These are phyloP conservation scores for Tylopilus subfusipes DNA, from an alignment of 768 basidiomycete genomes.

Conservation along the genomic window DNA sequence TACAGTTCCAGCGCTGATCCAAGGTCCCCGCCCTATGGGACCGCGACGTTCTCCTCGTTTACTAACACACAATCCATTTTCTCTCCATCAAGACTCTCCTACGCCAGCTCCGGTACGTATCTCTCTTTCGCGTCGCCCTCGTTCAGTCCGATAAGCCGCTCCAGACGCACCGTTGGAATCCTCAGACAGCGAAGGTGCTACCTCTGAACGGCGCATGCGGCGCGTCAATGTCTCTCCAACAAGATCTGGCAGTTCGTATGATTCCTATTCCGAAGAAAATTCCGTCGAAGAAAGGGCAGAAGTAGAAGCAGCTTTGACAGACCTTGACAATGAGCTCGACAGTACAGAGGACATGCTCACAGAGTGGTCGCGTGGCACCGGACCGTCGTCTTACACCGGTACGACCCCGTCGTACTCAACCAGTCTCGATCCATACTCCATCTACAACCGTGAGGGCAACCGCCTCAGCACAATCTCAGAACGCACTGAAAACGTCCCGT, in stretches of 20 bases:
- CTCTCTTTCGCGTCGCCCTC: neutral
- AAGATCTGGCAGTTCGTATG: conserved; percentile 35
- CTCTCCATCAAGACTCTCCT: conserved; percentile 60
- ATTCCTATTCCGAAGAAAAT: conserved; percentile 59
- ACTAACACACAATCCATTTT: conserved; percentile 51
- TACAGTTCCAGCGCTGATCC: conserved; percentile 40
- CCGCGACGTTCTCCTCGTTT: conserved; percentile 52
- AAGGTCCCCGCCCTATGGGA: conserved; percentile 63
- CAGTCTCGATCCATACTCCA: conserved; percentile 38
- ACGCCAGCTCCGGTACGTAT: conserved; percentile 50
- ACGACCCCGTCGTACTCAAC: conserved; percentile 32
- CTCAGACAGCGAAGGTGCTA: conserved; percentile 44
- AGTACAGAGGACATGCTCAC: conserved; percentile 62
- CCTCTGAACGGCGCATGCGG: conserved; percentile 47
- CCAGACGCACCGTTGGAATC: conserved; percentile 47
- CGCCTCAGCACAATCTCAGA: conserved; percentile 76
- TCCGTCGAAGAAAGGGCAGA: conserved; percentile 46
- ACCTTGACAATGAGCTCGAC: conserved; percentile 65
- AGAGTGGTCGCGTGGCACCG: conserved; percentile 55
- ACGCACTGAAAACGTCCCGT: conserved; percentile 61
- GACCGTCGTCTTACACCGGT: conserved; percentile 30
- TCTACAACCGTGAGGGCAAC: conserved; percentile 42
- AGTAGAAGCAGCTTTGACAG: conserved; percentile 65
- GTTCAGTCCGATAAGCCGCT: conserved; percentile 3
- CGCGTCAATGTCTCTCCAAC: conserved; percentile 55